Percentiles rank a stretch among this genome's conserved stretches.
phyloP scores from a whole-genome alignment of 495 filamentous ascomycete species.

The Chaetomidium leptoderma region DNA sequence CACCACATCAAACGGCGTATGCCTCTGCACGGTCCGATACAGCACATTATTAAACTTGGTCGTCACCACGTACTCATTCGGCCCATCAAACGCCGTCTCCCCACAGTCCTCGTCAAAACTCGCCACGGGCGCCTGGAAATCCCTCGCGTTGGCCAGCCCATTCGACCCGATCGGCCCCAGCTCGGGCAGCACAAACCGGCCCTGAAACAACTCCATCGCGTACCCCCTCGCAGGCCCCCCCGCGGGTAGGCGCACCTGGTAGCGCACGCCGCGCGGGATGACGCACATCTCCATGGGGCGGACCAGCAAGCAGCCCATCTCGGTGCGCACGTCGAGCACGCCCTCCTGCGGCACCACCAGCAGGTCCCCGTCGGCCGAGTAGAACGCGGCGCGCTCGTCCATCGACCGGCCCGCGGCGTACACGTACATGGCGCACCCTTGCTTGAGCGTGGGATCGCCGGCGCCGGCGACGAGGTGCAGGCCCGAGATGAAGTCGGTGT shows the following conservation, averaged over 20 bases:
- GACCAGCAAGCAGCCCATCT: constrained; percentile 76
- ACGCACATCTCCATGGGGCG: constrained; percentile 86
- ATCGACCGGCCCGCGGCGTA: constrained; percentile 81
- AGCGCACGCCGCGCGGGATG: constrained; percentile 78
- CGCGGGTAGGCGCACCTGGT: constrained; percentile 59
- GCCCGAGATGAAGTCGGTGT: constrained; percentile 73
- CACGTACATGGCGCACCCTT: constrained; percentile 75
- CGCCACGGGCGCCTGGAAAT: constrained; percentile 83
- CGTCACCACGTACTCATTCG: constrained; percentile 55
- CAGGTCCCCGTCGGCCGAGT: constrained; percentile 87
- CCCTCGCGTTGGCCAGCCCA: constrained; percentile 78
- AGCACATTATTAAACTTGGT: constrained; percentile 78
- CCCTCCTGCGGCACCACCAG: constrained; percentile 83
- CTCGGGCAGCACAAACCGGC: constrained; percentile 80
- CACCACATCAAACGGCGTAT: constrained; percentile 79
- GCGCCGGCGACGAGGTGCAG: constrained; percentile 75
- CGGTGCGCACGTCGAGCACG: constrained; percentile 78
- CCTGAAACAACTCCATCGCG: constrained; percentile 80
- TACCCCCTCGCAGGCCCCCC: constrained; percentile 71
- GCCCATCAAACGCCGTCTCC: constrained; percentile 36
- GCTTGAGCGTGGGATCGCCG: constrained; percentile 76
- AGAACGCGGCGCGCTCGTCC: constrained; percentile 69
- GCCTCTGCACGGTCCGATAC: constrained; percentile 65
- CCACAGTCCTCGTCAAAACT: constrained; percentile 60
- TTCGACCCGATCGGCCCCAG: constrained; percentile 87